phyloP scores from a whole-genome alignment of 768 basidiomycete genomes.

The Collybia sordida region DNA sequence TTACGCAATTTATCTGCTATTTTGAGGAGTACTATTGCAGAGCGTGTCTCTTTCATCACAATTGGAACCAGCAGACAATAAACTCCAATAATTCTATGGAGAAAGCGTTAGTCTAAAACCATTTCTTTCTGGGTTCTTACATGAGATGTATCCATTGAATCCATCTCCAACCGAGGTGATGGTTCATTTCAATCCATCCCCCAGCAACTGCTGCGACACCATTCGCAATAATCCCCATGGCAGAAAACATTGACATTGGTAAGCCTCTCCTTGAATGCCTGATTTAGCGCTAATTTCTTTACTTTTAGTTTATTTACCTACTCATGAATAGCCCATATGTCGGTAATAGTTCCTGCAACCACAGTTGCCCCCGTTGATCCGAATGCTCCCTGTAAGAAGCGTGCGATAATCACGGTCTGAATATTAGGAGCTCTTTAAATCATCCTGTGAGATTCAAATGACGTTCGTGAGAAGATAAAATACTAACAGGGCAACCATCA shows the following conservation, averaged over 20 bases:
- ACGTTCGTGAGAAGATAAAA: constrained; percentile 25
- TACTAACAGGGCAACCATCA: constrained; percentile 47
- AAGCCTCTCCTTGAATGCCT: constrained; percentile 68
- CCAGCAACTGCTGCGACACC: constrained; percentile 64
- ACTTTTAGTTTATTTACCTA: constrained; percentile 27
- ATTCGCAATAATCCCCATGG: constrained; percentile 57
- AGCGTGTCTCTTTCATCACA: constrained; percentile 71
- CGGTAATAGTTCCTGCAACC: constrained; percentile 71
- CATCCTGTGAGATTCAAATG: no score
- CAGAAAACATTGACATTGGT: constrained; percentile 74
- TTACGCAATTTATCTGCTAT: constrained; percentile 64
- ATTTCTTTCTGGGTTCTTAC: constrained; percentile 26
- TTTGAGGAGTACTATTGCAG: constrained; percentile 67
- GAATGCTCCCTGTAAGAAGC: constrained; percentile 63
- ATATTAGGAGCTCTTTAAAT: constrained; percentile 31
- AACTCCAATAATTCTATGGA: constrained; percentile 46
- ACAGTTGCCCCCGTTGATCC: constrained; percentile 71
- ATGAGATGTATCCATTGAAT: constrained; percentile 81
- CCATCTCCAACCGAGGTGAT: constrained; percentile 70
- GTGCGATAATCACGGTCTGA: constrained; percentile 63
- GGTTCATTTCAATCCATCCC: constrained; percentile 68
- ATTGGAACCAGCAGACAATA: constrained; percentile 51
- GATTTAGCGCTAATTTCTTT: no score
- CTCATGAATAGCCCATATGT: constrained; percentile 67
- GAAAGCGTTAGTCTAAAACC: neutral